Evolutionary conservation across 2,329 filamentous ascomycete genomes (phyloP), one percentile per base, ranked within the genome.

Genomic region (Botrytis paeoniae): DNA sequence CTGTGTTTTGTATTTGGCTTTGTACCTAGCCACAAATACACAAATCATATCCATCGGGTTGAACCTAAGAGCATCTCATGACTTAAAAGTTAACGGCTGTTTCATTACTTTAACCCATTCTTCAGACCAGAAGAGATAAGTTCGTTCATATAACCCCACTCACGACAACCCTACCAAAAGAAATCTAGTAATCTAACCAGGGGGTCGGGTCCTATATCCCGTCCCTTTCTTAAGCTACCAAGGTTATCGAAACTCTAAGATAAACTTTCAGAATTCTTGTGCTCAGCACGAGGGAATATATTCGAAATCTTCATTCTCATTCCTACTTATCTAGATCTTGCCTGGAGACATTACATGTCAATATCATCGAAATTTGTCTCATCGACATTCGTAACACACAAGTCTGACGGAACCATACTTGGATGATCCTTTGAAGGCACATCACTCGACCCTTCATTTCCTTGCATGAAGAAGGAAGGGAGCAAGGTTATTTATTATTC

Each of bases 401-500:
- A n/a, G 22, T 51, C 48, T 57, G 64, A 29, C 64, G 35, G n/a
- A 37, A 62, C 29, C 20, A 62, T 39, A 59, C 29, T 45, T 20
- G 20, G 37, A 48, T 59, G 45, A 66, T 68, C 62, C 70, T 22
- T 59, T 71, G n/a, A 32, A 35, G 35, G 37, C 32, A 65, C 37
- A 60, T 48, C 51, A 60, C 29, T 45, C 41, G 10, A 60, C 12
- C 43, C 16, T 39, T 64, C 69, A 63, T 57, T 71, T 68, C 37
- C 62, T 59, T 39, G 70, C 51, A 68, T 72, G 51, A 68, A 66
- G 37, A 68, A 60, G 32, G 62, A 60, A 68, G 32, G 70, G 39
- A 59, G 35, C 51, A 72, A 72, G 70, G 62, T 68, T 68, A 57
- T 60, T 48, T 37, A 25, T 70, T 51, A 70, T 71, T 39, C 61